phyloP scores from a whole-genome alignment of 176 grass and related monocot genomes.

The Oryza punctata region DNA sequence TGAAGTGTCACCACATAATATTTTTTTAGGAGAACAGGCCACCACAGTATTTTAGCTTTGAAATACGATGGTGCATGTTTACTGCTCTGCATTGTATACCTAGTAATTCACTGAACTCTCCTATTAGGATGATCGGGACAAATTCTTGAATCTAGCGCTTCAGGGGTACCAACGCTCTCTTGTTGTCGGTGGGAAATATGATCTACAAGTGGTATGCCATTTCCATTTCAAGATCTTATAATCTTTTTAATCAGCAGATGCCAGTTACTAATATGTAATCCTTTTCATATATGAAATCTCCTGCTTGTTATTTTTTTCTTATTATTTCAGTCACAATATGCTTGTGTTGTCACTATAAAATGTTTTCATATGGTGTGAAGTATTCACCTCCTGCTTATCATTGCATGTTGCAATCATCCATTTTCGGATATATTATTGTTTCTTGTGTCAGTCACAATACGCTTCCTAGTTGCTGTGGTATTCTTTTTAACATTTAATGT shows the following conservation, averaged over 20 bases:
- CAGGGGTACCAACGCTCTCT: conserved; percentile 78
- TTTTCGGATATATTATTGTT: background rate
- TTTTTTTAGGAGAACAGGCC: background rate
- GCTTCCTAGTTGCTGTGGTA: background rate
- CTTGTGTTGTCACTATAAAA: background rate
- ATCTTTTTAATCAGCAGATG: background rate
- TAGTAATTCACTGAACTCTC: conserved; percentile 30
- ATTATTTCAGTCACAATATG: background rate
- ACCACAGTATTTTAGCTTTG: conserved; percentile 11
- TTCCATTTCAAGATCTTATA: conserved; percentile 3
- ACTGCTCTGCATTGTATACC: background rate
- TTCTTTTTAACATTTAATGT: background rate
- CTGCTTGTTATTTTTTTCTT: background rate
- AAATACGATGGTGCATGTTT: conserved; percentile 15
- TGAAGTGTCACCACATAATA: background rate
- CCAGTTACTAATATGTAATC: background rate
- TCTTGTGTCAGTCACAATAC: background rate
- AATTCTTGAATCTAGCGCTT: conserved; percentile 78
- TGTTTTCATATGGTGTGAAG: background rate
- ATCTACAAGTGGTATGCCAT: conserved; percentile 84
- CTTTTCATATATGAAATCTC: background rate
- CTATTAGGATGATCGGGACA: conserved; percentile 82
- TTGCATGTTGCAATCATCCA: background rate
- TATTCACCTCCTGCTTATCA: background rate
- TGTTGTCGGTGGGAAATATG: conserved; percentile 84